A percentile compares a stretch with the other conserved stretches of the same genome.
phyloP scores from a whole-genome alignment of 2,329 filamentous ascomycete species.

The Fusarium vanettenii region DNA sequence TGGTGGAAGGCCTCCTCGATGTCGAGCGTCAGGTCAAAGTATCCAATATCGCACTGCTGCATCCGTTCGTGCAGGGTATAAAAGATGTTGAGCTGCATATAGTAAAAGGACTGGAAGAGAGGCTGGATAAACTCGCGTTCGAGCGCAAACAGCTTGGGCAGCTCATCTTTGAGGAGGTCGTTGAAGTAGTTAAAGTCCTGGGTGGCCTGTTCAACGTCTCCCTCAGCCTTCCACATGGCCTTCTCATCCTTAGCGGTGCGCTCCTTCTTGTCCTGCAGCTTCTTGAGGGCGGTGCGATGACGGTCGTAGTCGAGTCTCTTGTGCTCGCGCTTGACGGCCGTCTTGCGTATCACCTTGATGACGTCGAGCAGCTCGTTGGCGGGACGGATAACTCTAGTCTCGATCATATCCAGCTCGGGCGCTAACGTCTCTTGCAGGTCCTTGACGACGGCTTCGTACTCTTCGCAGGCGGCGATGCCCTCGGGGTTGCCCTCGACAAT shows the following conservation, averaged over 20 bases:
- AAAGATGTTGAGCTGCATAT: constrained; percentile 99
- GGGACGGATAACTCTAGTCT: constrained; percentile 88
- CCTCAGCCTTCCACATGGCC: constrained; percentile 94
- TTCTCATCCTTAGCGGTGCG: constrained; percentile 97
- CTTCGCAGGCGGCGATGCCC: constrained; percentile 93
- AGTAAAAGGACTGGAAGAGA: constrained; percentile 98
- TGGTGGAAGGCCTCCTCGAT: constrained; percentile 91
- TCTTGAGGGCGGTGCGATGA: constrained; percentile 85
- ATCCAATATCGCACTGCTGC: constrained; percentile 96
- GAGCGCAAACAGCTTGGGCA: constrained; percentile 89
- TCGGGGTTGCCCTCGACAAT: constrained; percentile 88
- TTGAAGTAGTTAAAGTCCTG: constrained; percentile 99
- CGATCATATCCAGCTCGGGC: constrained; percentile 98
- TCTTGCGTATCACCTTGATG: constrained; percentile 94
- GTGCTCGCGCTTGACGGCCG: constrained; percentile 89
- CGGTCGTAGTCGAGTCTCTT: constrained; percentile 98
- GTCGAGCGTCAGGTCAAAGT: constrained; percentile 92
- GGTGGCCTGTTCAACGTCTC: constrained; percentile 88
- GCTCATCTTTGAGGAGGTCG: constrained; percentile 93
- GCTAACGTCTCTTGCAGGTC: constrained; percentile 89
- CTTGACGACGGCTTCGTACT: constrained; percentile 91
- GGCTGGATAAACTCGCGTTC: constrained; percentile 96
- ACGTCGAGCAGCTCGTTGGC: constrained; percentile 94
- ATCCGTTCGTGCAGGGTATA: constrained; percentile 98
- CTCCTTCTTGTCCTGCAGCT: constrained; percentile 97